These are phyloP conservation scores for Colletotrichum karsti DNA, from an alignment of 2,329 filamentous ascomycete species.

Conservation along the genomic window DNA sequence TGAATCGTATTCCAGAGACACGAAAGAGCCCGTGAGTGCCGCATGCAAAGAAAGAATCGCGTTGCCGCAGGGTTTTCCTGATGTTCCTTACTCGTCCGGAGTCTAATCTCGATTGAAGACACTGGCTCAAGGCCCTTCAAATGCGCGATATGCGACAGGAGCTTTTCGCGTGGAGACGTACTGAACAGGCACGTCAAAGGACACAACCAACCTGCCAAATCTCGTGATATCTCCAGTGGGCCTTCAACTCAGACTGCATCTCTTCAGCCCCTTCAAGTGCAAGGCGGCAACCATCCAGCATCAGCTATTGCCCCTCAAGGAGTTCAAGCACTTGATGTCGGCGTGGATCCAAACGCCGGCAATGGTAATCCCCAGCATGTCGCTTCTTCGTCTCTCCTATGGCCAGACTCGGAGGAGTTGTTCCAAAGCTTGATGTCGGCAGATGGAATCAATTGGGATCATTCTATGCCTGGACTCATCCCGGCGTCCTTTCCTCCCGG, in stretches of 20 bases:
- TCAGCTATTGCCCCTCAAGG: background rate
- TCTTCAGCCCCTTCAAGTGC: background rate
- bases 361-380: background rate
- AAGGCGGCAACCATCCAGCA: background rate
- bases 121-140: slow-evolving; percentile 1
- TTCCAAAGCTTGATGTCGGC: slow-evolving; percentile 8
- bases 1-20: slow-evolving; percentile 1
- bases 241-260: background rate
- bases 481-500: background rate
- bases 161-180: slow-evolving; percentile 5
- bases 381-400: background rate
- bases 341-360: background rate
- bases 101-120: background rate
- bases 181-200: slow-evolving; percentile 4
- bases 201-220: background rate
- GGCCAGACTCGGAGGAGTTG: background rate
- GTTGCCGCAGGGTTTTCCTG: background rate
- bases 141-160: slow-evolving; percentile 2
- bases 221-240: background rate
- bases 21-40: slow-evolving; percentile 9
- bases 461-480: background rate
- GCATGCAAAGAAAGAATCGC: no score
- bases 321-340: background rate
- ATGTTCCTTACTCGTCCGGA: background rate
- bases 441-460: slow-evolving; percentile 6